phyloP scores from a whole-genome alignment of 2,329 filamentous ascomycete genomes.

The Hypoxylon sp. region DNA sequence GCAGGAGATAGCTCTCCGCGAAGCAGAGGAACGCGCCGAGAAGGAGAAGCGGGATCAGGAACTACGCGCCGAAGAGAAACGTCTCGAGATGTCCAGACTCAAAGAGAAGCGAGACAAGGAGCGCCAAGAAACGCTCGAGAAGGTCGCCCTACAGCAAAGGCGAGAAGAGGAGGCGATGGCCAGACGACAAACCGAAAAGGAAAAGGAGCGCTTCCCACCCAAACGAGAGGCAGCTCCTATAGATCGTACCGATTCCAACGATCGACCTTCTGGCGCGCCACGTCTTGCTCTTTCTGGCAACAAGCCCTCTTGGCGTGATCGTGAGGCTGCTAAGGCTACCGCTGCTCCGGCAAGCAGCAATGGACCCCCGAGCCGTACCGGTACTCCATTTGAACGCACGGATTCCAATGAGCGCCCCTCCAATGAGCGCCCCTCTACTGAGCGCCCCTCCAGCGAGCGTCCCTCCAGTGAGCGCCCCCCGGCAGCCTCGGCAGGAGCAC shows the following conservation, averaged over 20 bases:
- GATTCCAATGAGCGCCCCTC: conserved; percentile 41
- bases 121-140: conserved; percentile 72
- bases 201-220: conserved; percentile 52
- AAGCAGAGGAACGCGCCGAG: conserved; percentile 84
- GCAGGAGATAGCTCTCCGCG: conserved; percentile 76
- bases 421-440: conserved; percentile 40
- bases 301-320: conserved; percentile 68
- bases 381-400: conserved; percentile 41
- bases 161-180: conserved; percentile 90
- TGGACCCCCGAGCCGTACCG: conserved; percentile 44
- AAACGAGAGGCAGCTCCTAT: conserved; percentile 51
- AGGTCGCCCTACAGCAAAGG: conserved; percentile 75
- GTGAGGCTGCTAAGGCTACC: conserved; percentile 59
- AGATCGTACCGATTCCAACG: conserved; percentile 57
- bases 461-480: too few relatives aligned
- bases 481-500: too few relatives aligned
- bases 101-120: conserved; percentile 73
- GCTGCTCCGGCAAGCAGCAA: conserved; percentile 38
- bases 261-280: conserved; percentile 60
- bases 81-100: conserved; percentile 71
- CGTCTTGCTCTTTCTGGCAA: conserved; percentile 62
- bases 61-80: conserved; percentile 80
- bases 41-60: conserved; percentile 88
- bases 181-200: conserved; percentile 73
- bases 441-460: conserved; percentile 42